Conservation (phyloP, 2,329 filamentous ascomycete genomes). For the Fusarium cyanostomum region DNA sequence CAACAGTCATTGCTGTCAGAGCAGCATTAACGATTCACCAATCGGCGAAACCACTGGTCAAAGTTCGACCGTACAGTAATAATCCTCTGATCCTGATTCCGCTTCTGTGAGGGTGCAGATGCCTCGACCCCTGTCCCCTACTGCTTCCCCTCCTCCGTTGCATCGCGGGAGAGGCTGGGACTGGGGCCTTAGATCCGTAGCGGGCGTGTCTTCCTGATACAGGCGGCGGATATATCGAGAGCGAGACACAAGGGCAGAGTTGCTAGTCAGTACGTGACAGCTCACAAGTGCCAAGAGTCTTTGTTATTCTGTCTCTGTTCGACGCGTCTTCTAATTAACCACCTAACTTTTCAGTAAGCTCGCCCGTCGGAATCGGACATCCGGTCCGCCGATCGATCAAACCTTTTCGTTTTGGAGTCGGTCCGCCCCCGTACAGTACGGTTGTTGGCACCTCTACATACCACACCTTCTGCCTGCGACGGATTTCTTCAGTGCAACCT, state of each 20-base stretch:
- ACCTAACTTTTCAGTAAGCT: not conserved
- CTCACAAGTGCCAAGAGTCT: conserved; percentile 6
- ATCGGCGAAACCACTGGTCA: not conserved
- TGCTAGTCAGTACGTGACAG: not conserved
- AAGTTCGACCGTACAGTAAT: not conserved
- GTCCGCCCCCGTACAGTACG: conserved; percentile 11
- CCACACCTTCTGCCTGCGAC: not conserved
- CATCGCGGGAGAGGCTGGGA: conserved; percentile 29
- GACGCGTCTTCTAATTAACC: not conserved
- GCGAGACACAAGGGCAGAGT: not conserved
- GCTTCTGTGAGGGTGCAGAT: conserved; percentile 30
- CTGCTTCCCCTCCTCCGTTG: not conserved
- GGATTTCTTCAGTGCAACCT: conserved; percentile 15
- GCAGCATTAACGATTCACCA: conserved; percentile 9
- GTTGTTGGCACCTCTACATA: not conserved
- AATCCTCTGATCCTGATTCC: conserved; percentile 17
- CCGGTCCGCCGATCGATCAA: conserved; percentile 18
- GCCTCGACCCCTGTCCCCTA: conserved; percentile 19
- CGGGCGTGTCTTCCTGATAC: conserved; percentile 12
- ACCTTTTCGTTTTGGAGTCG: conserved; percentile 17
- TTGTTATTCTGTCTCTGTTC: not conserved
- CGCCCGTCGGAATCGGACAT: not conserved
- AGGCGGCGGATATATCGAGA: not conserved
- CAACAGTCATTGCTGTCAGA: not conserved
- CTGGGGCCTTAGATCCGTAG: conserved; percentile 8